Evolutionary conservation across 306 rosid genomes (phyloP).

Genomic region (Cyclanthera cordifolia): DNA sequence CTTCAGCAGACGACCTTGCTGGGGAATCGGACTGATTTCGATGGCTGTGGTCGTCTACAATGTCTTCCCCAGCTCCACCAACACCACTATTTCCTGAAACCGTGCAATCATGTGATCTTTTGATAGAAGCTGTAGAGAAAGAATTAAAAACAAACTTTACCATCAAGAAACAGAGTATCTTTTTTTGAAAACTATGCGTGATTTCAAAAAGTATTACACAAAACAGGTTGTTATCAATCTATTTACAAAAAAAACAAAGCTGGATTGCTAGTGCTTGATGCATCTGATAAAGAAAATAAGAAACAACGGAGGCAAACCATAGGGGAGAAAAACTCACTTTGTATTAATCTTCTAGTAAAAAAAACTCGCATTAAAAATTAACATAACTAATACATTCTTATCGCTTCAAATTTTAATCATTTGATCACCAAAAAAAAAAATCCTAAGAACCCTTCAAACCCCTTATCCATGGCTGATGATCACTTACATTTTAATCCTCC

Average conservation of each 20-base stretch:
- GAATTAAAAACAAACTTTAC: not conserved
- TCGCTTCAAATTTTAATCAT: not conserved
- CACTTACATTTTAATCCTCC: not conserved
- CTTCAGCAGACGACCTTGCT: constrained; percentile 21
- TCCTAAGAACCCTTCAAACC: not conserved
- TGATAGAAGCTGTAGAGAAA: constrained; percentile 40
- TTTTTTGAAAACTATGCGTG: no score
- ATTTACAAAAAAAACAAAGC: no score
- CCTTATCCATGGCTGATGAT: not conserved
- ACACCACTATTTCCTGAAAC: constrained; percentile 26
- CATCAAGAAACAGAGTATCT: not conserved
- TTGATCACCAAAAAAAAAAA: not conserved
- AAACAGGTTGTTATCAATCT: no score
- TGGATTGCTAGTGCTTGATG: no score
- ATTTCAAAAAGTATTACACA: no score
- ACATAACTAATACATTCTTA: not conserved
- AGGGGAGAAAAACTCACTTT: not conserved
- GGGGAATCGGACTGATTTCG: constrained; percentile 18
- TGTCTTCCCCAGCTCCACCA: constrained; percentile 22
- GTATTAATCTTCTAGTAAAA: not conserved
- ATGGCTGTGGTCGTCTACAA: constrained; percentile 22
- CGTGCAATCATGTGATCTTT: constrained; percentile 37
- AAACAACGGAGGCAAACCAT: not conserved
- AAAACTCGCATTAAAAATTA: not conserved
- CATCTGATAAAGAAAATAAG: no score